Base-by-base conservation (phyloP, 2,329 filamentous ascomycete genomes). In the Byssochlamys sp. region DNA sequence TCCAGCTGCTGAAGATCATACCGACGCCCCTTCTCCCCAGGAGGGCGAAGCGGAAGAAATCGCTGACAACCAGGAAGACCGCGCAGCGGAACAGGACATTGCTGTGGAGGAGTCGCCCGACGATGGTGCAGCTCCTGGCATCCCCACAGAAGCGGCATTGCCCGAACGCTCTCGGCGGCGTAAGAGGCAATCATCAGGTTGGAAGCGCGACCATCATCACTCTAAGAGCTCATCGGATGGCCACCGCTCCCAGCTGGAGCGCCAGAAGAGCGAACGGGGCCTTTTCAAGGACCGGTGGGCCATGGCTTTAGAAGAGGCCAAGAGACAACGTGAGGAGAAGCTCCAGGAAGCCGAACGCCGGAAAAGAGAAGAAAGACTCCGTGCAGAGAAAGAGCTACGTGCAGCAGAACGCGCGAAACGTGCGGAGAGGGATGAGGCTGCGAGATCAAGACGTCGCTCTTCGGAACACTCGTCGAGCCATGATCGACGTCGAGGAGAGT, bases 211-310 rank as follows among this genome's bases (percentile, higher is more conserved):
- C 28, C 69, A 69, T 56, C 67, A 68, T 7, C 65, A 66, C 45
- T 73, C 73, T 3, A 76, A 69, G 55, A 64, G 67, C 27, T 75
- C 71, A 2, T 69, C 67, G 4, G 73, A 75, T 54, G 67, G 64
- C 5, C 67, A 65, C 48, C 63, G 61, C 7, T 61, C 64, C 28
- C 61, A 65, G 55, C 64, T 70, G 31, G 63, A 67, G 54, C 69
- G 70, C 19, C 64, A 66, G 56, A 74, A 71, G 57, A 67, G 66
- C 53, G 71, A 71, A 14, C 64, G 68, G 33, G 60, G 64, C n/a
- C 52, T 69, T 3, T 59, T 74, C 53, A 67, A 66, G 12, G 68
- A 69, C 50, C 68, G 69, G 27, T 74, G 70, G 68, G 62, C 65
- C 4, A 69, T 64, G 45, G 67, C 71, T 26, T 57, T 74, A 9